These are phyloP conservation scores for Taiozyma onychis DNA, from an alignment of 1,139 yeast species.

Conservation along the genomic window DNA sequence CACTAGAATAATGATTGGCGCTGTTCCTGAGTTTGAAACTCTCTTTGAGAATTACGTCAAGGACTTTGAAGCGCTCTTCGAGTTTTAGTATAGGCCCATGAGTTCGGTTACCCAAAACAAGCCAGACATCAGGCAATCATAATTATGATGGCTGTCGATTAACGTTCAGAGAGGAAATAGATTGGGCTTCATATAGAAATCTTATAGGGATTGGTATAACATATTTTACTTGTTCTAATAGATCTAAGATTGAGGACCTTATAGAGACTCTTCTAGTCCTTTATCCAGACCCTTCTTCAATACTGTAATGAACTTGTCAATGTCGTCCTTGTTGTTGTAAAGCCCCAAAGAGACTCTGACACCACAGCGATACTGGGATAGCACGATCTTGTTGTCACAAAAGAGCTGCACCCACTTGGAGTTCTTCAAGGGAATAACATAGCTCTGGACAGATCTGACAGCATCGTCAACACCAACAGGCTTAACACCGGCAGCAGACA, in stretches of 20 bases:
- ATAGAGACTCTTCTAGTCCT: neutral
- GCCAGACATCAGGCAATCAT: neutral
- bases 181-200: too few relatives aligned
- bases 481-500: neutral
- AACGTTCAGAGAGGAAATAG: too few relatives aligned
- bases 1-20: neutral
- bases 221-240: too few relatives aligned
- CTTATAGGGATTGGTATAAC: too few relatives aligned
- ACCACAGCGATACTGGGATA: neutral
- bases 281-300: neutral
- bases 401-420: neutral
- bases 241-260: too few relatives aligned
- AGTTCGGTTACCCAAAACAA: too few relatives aligned
- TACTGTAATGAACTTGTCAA: neutral
- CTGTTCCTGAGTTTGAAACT: slow-evolving; percentile 1
- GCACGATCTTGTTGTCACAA: neutral
- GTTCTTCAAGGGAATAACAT: neutral
- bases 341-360: neutral
- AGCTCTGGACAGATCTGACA: neutral
- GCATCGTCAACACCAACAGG: neutral
- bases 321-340: neutral
- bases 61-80: neutral
- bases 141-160: too few relatives aligned
- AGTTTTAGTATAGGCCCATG: neutral
- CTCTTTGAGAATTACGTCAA: neutral